A percentile compares a stretch with the other conserved stretches of the same genome.
These are phyloP conservation scores for Herpetospermum pedunculosum DNA, from an alignment of 306 rosid species.

Conservation along the genomic window DNA sequence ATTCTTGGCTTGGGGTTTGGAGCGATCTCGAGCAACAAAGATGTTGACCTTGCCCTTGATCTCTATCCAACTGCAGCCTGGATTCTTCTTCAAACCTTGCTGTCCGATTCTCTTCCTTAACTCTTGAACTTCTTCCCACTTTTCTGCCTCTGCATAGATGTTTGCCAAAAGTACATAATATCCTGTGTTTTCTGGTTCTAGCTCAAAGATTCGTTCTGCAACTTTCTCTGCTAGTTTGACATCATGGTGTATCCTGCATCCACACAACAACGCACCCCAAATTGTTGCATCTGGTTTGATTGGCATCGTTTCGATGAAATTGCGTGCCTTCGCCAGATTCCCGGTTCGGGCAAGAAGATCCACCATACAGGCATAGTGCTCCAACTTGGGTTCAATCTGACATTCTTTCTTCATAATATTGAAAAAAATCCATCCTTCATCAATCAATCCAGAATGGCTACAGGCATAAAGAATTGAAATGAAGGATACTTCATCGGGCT, in stretches of 20 bases:
- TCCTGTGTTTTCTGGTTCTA: conserved; percentile 66
- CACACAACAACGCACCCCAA: conserved; percentile 65
- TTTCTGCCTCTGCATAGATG: conserved; percentile 62
- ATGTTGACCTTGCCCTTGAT: conserved; percentile 34
- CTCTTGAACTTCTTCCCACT: conserved; percentile 56
- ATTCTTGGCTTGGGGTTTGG: conserved; percentile 48
- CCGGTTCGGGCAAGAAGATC: conserved; percentile 69
- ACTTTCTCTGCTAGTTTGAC: conserved; percentile 65
- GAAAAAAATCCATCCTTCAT: conserved; percentile 51
- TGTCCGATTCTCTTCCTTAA: conserved; percentile 39
- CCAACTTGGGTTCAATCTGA: conserved; percentile 38
- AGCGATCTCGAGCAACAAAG: conserved; percentile 43
- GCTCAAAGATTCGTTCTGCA: conserved; percentile 51
- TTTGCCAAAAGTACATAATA: conserved; percentile 56
- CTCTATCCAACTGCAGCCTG: conserved; percentile 64
- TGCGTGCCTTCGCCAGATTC: conserved; percentile 39
- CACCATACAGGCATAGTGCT: conserved; percentile 65
- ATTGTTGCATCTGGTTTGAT: conserved; percentile 52
- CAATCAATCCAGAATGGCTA: conserved; percentile 53
- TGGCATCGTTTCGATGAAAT: conserved; percentile 45
- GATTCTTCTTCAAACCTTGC: conserved; percentile 38
- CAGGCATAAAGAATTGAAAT: conserved; percentile 56
- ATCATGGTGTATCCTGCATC: conserved; percentile 57
- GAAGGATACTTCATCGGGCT: conserved; percentile 52
- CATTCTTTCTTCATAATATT: conserved; percentile 33